A percentile compares a stretch with the other conserved stretches of the same genome.
Evolutionary conservation across 1,284 basidiomycete species (phyloP).

Genomic region (Leccinum angustisporum): DNA sequence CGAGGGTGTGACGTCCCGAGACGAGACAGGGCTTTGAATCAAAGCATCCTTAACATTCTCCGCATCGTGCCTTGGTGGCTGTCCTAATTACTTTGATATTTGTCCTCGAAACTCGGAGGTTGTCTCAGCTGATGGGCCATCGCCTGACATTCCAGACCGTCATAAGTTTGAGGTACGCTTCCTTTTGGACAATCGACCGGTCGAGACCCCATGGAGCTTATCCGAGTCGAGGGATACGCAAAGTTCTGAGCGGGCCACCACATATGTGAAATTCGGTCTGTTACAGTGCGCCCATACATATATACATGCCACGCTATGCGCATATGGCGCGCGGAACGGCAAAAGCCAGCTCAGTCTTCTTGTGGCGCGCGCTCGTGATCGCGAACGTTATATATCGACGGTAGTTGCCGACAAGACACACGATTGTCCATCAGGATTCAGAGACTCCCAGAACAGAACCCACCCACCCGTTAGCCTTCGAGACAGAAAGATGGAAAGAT

Average conservation of each 20-base stretch:
- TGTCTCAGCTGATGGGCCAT: neutral
- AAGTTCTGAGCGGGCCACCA: neutral
- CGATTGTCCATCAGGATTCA: neutral
- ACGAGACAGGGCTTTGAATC: neutral
- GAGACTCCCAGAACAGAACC: neutral
- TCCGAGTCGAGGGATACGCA: conserved; percentile 18
- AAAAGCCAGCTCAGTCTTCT: neutral
- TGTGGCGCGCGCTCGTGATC: neutral
- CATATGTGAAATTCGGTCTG: neutral
- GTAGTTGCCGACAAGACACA: neutral
- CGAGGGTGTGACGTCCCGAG: neutral
- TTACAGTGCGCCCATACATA: neutral
- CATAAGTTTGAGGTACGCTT: neutral
- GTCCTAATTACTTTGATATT: neutral
- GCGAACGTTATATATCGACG: neutral
- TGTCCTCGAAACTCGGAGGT: neutral
- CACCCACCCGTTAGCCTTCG: neutral
- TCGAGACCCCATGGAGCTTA: conserved; percentile 19
- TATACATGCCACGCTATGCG: neutral
- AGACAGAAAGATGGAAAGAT: neutral
- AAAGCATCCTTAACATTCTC: neutral
- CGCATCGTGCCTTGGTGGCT: neutral
- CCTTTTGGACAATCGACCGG: neutral
- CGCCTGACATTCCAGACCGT: neutral
- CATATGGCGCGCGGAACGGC: neutral